phyloP scores from a whole-genome alignment of 148 eudicot species.

The Diospyros kaki region DNA sequence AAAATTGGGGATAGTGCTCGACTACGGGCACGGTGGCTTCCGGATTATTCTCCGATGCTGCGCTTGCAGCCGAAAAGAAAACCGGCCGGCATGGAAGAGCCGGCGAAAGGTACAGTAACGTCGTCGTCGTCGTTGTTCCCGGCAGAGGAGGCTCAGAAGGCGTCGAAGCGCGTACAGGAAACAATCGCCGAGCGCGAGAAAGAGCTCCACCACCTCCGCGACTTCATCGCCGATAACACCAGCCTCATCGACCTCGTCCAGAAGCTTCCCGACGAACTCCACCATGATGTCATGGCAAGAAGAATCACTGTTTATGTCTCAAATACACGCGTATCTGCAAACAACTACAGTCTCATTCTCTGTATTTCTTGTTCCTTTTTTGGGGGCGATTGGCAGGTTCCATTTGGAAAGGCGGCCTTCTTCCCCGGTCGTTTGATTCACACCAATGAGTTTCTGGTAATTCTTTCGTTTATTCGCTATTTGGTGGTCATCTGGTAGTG shows the following conservation, averaged over 20 bases:
- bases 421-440: conserved; percentile 87
- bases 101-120: conserved; percentile 63
- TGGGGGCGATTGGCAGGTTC: conserved; percentile 51
- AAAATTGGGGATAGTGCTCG: no score
- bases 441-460: conserved; percentile 86
- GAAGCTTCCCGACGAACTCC: conserved; percentile 78
- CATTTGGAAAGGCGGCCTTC: conserved; percentile 92
- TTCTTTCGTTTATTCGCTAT: conserved; percentile 1
- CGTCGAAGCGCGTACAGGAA: conserved; percentile 50
- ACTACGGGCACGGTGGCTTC: no score
- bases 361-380: conserved; percentile 4
- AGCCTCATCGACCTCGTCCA: conserved; percentile 67
- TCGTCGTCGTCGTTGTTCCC: conserved; percentile 56
- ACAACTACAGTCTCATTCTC: background rate
- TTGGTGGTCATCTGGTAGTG: background rate
- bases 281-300: conserved; percentile 67
- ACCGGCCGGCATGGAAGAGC: conserved; percentile 11
- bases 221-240: conserved; percentile 51
- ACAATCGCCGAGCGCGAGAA: conserved; percentile 36
- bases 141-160: conserved; percentile 64
- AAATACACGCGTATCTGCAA: background rate
- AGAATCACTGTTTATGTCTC: background rate
- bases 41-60: no score
- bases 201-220: conserved; percentile 38
- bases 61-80: no score